phyloP scores from a whole-genome alignment of 805 yeast species.

The Ogataea trehalophila region DNA sequence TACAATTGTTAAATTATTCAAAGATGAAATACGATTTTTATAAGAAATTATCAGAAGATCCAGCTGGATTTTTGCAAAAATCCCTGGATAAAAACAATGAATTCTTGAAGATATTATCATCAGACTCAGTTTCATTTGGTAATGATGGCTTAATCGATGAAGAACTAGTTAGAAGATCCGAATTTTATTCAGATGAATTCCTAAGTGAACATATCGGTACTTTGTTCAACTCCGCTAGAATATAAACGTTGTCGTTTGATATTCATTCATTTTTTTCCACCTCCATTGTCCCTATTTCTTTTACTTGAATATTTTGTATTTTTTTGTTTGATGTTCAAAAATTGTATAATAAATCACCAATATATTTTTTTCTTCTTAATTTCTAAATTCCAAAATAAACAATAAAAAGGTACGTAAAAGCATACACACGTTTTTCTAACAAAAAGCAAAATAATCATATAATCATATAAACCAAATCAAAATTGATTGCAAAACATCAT shows the following conservation, averaged over 20 bases:
- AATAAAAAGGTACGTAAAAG: no score
- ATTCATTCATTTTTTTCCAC: no score
- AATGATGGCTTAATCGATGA: constrained; percentile 19
- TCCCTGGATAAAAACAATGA: constrained; percentile 80
- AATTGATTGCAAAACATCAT: no score
- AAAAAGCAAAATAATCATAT: no score
- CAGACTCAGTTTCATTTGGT: constrained; percentile 50
- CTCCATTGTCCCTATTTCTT: no score
- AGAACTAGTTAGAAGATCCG: constrained; percentile 56
- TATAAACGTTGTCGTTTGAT: constrained; percentile 19
- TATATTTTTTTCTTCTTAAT: no score
- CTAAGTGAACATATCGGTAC: constrained; percentile 76
- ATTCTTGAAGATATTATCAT: constrained; percentile 77
- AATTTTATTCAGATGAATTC: constrained; percentile 75
- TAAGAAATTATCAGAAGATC: constrained; percentile 66
- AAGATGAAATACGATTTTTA: constrained; percentile 74
- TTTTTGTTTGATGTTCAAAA: no score
- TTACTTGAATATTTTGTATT: no score
- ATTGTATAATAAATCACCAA: no score
- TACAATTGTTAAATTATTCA: constrained; percentile 49
- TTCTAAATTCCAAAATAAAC: no score
- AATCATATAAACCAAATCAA: no score
- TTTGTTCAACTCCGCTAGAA: constrained; percentile 54
- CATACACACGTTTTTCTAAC: no score
- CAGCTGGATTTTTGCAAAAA: constrained; percentile 65